Percentiles rank a stretch among this genome's conserved stretches.
These are phyloP conservation scores for Rhypophila decipiens DNA, from an alignment of 495 filamentous ascomycete species.

Conservation along the genomic window DNA sequence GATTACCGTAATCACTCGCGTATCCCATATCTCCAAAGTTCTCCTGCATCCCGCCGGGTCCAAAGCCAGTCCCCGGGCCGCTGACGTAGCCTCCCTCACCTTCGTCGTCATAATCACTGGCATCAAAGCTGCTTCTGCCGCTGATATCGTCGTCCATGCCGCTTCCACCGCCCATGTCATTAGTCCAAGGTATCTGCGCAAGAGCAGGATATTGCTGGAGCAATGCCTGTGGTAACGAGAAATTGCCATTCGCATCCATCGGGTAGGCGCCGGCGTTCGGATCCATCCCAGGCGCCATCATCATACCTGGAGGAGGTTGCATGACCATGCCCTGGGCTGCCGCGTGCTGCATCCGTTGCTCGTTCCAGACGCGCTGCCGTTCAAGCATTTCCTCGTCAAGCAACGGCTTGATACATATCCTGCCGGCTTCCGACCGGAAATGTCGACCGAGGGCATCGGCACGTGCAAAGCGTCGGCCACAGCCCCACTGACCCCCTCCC, in stretches of 20 bases:
- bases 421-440: constrained; percentile 90
- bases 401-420: constrained; percentile 92
- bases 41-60: constrained; percentile 42
- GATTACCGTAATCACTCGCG: constrained; percentile 48
- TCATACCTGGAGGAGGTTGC: constrained; percentile 37
- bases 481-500: constrained; percentile 80
- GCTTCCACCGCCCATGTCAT: constrained; percentile 49
- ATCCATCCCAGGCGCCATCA: constrained; percentile 34
- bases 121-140: constrained; percentile 83
- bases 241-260: constrained; percentile 51
- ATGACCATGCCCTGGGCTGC: constrained; percentile 42
- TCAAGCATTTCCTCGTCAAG: constrained; percentile 85
- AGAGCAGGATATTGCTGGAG: constrained; percentile 88
- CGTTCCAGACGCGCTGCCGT: constrained; percentile 58
- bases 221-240: constrained; percentile 77
- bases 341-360: constrained; percentile 56
- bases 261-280: constrained; percentile 36
- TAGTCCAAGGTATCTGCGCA: constrained; percentile 73
- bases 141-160: constrained; percentile 67
- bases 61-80: constrained; percentile 44
- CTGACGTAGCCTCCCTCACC: constrained; percentile 56
- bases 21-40: constrained; percentile 47
- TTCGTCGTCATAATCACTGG: constrained; percentile 63
- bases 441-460: constrained; percentile 95
- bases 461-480: constrained; percentile 85